Conservation (phyloP, 257 asterid species). For the Verbascum thapsus region DNA sequence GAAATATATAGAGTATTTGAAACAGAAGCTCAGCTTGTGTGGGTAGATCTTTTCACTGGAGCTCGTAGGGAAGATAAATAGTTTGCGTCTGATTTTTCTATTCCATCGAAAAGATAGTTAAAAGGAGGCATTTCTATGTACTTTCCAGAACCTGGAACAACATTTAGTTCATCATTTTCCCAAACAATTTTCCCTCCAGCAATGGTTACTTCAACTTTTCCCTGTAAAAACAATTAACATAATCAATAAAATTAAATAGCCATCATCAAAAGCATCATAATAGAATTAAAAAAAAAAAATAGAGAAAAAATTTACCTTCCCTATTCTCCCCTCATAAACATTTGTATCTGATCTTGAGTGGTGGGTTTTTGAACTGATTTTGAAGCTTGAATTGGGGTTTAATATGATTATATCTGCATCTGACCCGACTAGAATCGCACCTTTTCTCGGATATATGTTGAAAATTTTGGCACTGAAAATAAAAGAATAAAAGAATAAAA, state of each 20-base stretch:
- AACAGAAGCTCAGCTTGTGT: constrained; percentile 16
- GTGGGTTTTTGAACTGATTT: constrained; percentile 73
- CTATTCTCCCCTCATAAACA: constrained; percentile 84
- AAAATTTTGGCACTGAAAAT: constrained; percentile 78
- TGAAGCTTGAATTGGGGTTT: constrained; percentile 83
- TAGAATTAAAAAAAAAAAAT: too few relatives aligned
- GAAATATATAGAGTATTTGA: neutral
- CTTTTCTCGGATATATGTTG: constrained; percentile 94
- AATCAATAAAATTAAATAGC: too few relatives aligned
- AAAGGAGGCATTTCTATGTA: constrained; percentile 79
- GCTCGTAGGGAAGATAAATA: constrained; percentile 72
- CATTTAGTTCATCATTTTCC: constrained; percentile 72
- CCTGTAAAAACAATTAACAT: constrained; percentile 39
- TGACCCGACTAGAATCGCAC: constrained; percentile 87
- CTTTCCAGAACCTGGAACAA: constrained; percentile 74
- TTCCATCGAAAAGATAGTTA: constrained; percentile 76
- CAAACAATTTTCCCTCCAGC: constrained; percentile 91
- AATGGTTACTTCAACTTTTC: constrained; percentile 89
- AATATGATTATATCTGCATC: constrained; percentile 93
- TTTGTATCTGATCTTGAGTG: constrained; percentile 87
- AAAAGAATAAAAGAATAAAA: constrained; percentile 42
- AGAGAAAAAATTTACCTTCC: constrained; percentile 52
- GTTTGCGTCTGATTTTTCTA: constrained; percentile 54
- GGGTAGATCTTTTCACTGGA: constrained; percentile 55
- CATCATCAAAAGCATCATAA: too few relatives aligned